Evolutionary conservation across 495 filamentous ascomycete genomes (phyloP).

Genomic region (Aspergillus egyptiacus): DNA sequence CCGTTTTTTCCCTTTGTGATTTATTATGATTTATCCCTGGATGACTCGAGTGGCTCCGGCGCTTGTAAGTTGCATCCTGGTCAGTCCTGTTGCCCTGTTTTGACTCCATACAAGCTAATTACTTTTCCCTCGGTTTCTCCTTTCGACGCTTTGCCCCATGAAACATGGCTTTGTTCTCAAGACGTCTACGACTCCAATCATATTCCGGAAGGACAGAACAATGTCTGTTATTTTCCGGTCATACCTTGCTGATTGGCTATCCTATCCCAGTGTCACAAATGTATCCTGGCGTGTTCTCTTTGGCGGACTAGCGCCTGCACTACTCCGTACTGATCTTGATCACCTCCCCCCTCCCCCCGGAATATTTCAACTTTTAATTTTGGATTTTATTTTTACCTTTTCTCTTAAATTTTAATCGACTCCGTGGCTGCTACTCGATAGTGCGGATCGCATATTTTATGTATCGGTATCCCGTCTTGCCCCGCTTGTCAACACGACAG

Average conservation of each 20-base stretch:
- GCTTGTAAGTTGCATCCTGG: constrained; percentile 25
- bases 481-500: constrained; percentile 12
- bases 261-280: neutral
- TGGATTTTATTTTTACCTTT: constrained; percentile 1
- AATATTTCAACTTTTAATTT: constrained; percentile 8
- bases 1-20: too few species aligned
- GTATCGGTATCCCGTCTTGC: neutral
- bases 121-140: too few species aligned
- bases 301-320: constrained; percentile 6
- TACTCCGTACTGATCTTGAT: neutral
- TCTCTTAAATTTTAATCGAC: constrained; percentile 1
- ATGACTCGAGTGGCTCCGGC: constrained; percentile 19
- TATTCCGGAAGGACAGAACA: too few species aligned
- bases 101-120: constrained; percentile 16
- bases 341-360: constrained; percentile 5
- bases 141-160: constrained; percentile 1
- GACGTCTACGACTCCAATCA: too few species aligned
- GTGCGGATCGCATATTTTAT: neutral
- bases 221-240: too few species aligned
- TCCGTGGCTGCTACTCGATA: neutral
- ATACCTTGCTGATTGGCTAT: too few species aligned
- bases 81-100: constrained; percentile 26
- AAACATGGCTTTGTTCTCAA: neutral
- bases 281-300: constrained; percentile 2
- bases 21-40: too few species aligned